Evolutionary conservation across 2,329 filamentous ascomycete species (phyloP), one percentile per base, ranked within the genome.

Genomic region (Rhinocladiella similis): DNA sequence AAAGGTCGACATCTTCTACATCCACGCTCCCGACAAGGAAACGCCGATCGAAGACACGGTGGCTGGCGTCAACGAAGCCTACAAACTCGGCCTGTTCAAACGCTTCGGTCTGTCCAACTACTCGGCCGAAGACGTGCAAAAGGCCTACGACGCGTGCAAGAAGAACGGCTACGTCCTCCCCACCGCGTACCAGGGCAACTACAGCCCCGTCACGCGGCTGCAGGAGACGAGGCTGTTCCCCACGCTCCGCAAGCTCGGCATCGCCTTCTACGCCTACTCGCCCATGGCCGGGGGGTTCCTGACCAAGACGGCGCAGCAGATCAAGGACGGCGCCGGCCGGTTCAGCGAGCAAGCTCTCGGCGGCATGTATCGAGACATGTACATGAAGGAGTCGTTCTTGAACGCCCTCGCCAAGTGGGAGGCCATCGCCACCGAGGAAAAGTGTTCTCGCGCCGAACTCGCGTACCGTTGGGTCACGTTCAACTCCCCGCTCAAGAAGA

Each of bases 81-180:
- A 73, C 16, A 59, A 65, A 13, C 42, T 55, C 18, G 70, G 70
- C 6, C 65, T 68, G 33, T 71, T 70, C 56, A 67, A 69, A 25
- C 60, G 59, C 4, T 72, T 73, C 63, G 73, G 74, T 1, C 63
- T 77, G 0, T 74, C 72, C 16, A 76, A 76, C 54, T 67, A 71
- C 14, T 55, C 67, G 0, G 62, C 67, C 0, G 54, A 64, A 3
- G 62, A 69, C 16, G 64, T 76, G 1, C 57, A 69, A 48, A 55
- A 69, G 16, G 69, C 69, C 22, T 56, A 75, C 25, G 59, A 63
- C 3, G 59, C 73, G 14, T 72, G 69, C 59, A 70, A 73, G 18
- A 43, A 65, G 41, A 66, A 72, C 2, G 64, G 63, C 35, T 73
- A 60, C 36, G 55, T 63, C n/a, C 73, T 74, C 48, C 74, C 73